A percentile compares a stretch with the other conserved stretches of the same genome.
phyloP scores from a whole-genome alignment of 768 basidiomycete genomes.

The Pholiota molesta region DNA sequence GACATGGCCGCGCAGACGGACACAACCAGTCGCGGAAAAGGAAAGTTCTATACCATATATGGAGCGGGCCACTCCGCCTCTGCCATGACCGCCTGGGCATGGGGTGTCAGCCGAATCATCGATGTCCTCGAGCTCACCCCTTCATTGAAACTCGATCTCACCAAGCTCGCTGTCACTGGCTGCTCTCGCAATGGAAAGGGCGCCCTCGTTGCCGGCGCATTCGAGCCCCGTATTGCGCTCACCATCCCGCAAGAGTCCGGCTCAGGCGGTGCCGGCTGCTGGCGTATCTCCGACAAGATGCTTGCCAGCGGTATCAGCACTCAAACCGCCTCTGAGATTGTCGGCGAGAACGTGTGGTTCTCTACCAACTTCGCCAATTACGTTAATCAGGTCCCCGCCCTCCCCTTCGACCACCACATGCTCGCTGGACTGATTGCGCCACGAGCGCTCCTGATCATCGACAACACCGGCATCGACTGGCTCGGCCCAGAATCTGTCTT shows the following conservation, averaged over 20 bases:
- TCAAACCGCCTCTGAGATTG: conserved; percentile 61
- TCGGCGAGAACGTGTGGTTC: conserved; percentile 67
- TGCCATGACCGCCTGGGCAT: conserved; percentile 65
- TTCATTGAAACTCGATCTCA: conserved; percentile 46
- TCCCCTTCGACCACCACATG: conserved; percentile 65
- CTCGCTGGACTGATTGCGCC: conserved; percentile 60
- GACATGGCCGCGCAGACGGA: conserved; percentile 55
- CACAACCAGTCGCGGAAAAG: conserved; percentile 48
- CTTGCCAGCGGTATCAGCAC: conserved; percentile 42
- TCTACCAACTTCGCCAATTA: conserved; percentile 50
- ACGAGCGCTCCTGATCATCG: conserved; percentile 52
- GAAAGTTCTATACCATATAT: conserved; percentile 62
- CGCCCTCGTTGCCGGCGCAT: conserved; percentile 59
- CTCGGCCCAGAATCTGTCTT: conserved; percentile 52
- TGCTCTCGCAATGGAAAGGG: conserved; percentile 68
- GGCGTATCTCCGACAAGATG: conserved; percentile 59
- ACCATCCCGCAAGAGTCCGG: conserved; percentile 68
- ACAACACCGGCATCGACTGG: conserved; percentile 61
- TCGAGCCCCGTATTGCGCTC: conserved; percentile 59
- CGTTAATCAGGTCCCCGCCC: conserved; percentile 43
- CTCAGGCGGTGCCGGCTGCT: conserved; percentile 61
- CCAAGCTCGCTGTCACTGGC: conserved; percentile 56
- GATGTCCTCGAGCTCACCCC: conserved; percentile 58
- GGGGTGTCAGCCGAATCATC: conserved; percentile 63
- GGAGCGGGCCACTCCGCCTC: conserved; percentile 47